phyloP scores from a whole-genome alignment of 495 filamentous ascomycete species.

The Aspergillus indologenus region DNA sequence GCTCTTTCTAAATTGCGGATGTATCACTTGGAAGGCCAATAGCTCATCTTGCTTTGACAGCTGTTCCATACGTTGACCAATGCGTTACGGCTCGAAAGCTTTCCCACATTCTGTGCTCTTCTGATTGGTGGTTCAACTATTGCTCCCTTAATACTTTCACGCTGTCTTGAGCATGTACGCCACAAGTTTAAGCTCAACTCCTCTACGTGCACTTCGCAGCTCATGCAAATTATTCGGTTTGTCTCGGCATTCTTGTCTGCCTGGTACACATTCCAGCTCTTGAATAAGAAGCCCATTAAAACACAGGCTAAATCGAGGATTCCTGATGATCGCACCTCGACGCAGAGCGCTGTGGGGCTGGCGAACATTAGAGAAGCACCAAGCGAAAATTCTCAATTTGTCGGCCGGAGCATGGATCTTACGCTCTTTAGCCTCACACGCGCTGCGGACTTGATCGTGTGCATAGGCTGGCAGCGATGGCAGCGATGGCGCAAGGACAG shows the following conservation, averaged over 20 bases:
- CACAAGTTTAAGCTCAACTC: constrained; percentile 17
- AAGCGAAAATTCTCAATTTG: constrained; percentile 38
- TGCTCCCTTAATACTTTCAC: constrained; percentile 47
- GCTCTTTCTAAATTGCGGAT: background rate
- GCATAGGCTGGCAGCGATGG: constrained; percentile 60
- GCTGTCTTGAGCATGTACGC: constrained; percentile 27
- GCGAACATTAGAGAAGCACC: constrained; percentile 23
- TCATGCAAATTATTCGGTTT: constrained; percentile 36
- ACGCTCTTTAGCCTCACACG: constrained; percentile 76
- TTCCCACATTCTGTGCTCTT: constrained; percentile 78
- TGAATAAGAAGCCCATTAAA: constrained; percentile 39
- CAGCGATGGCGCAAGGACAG: constrained; percentile 25
- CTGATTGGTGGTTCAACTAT: constrained; percentile 75
- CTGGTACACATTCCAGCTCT: constrained; percentile 45
- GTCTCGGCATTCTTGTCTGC: constrained; percentile 43
- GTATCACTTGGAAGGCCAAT: constrained; percentile 1
- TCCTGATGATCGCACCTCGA: constrained; percentile 4
- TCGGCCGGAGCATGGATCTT: constrained; percentile 80
- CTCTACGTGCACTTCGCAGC: constrained; percentile 17
- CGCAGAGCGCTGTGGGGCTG: constrained; percentile 41
- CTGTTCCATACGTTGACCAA: constrained; percentile 34
- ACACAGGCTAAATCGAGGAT: constrained; percentile 14
- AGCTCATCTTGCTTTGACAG: constrained; percentile 22
- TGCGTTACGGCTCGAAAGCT: constrained; percentile 49
- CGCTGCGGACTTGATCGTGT: constrained; percentile 70